Evolutionary conservation across 208 protist species (phyloP).

Genomic region (Trypanosoma boissoni): DNA sequence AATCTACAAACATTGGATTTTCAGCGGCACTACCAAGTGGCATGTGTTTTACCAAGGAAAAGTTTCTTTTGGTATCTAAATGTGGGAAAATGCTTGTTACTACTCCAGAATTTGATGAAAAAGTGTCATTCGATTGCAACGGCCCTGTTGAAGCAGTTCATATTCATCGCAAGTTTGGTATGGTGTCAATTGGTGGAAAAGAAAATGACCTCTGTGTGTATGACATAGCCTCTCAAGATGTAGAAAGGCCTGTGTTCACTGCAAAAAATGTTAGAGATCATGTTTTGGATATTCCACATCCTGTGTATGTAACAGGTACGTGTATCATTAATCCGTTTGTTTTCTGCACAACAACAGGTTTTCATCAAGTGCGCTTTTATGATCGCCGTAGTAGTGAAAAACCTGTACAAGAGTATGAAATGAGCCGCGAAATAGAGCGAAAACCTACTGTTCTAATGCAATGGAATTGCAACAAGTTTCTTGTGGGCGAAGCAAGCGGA

Average conservation of each 20-base stretch:
- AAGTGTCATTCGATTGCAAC: conserved; percentile 30
- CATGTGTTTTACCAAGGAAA: conserved; percentile 61
- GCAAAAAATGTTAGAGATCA: conserved; percentile 70
- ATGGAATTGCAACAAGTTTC: conserved; percentile 87
- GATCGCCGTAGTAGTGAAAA: conserved; percentile 66
- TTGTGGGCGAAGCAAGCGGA: conserved; percentile 79
- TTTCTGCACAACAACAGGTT: conserved; percentile 69
- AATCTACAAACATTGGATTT: conserved; percentile 32
- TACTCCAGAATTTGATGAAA: conserved; percentile 26
- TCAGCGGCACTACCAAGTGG: conserved; percentile 49
- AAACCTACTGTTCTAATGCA: conserved; percentile 71
- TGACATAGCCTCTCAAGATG: conserved; percentile 45
- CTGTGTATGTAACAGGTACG: conserved; percentile 64
- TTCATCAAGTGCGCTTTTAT: conserved; percentile 84
- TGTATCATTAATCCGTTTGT: conserved; percentile 80
- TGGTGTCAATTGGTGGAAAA: conserved; percentile 68
- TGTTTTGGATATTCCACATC: conserved; percentile 72
- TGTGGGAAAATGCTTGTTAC: conserved; percentile 42
- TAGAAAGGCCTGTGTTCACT: conserved; percentile 47
- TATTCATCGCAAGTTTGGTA: conserved; percentile 76
- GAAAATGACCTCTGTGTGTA: conserved; percentile 76
- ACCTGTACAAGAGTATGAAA: conserved; percentile 82
- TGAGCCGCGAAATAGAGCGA: conserved; percentile 76
- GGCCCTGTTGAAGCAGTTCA: conserved; percentile 65
- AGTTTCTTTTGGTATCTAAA: conserved; percentile 49